Percentiles rank a stretch among this genome's conserved stretches.
Evolutionary conservation across 225 moss, liverwort and hornwort genomes (phyloP).

Genomic region (Thuidium tamariscinum): DNA sequence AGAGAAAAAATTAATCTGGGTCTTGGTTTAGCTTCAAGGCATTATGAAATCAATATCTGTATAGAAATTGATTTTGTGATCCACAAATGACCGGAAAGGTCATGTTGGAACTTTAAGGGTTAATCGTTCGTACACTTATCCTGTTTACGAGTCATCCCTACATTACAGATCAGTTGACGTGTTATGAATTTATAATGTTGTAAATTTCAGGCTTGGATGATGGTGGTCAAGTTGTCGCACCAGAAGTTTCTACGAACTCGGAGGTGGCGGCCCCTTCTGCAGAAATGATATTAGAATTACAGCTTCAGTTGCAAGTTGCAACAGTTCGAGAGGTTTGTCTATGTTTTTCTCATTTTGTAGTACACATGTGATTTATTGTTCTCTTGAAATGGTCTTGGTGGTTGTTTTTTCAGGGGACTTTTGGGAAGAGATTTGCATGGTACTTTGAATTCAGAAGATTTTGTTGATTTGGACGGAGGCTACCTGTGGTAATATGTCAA

Average conservation of each 20-base stretch:
- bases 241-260: slow-evolving; percentile 14
- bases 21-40: background rate
- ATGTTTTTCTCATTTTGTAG: background rate
- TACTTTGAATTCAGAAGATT: background rate
- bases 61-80: background rate
- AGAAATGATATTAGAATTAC: slow-evolving; percentile 42
- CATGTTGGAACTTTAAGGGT: background rate
- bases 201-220: slow-evolving; percentile 31
- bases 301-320: slow-evolving; percentile 45
- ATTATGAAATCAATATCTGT: background rate
- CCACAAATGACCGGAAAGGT: background rate
- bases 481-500: background rate
- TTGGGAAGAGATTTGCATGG: background rate
- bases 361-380: background rate
- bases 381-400: background rate
- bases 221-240: slow-evolving; percentile 35
- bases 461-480: background rate
- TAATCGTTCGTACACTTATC: background rate
- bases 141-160: background rate
- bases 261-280: slow-evolving; percentile 15
- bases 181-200: background rate
- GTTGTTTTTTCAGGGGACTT: background rate
- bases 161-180: background rate
- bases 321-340: slow-evolving; percentile 40
- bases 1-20: background rate